Evolutionary conservation across 257 asterid genomes (phyloP), one percentile per base, ranked within the genome.

Genomic region (Petunia axillaris): DNA sequence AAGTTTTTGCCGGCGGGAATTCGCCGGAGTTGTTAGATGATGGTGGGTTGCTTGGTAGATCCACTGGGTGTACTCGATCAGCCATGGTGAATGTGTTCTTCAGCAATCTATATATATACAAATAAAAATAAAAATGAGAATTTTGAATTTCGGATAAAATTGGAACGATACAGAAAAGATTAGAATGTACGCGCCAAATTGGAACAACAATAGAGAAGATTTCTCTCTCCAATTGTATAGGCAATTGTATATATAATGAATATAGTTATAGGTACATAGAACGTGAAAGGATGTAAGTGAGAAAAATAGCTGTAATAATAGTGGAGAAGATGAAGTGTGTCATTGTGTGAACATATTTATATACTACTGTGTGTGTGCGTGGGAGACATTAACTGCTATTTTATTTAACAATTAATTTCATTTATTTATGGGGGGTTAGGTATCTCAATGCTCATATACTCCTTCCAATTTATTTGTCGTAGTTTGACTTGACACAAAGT

Each of bases 61-160:
- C 78, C 36, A 9, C 16, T 6, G 84, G 82, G 35, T 81, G 82
- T 15, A 82, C 82, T 38, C 82, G 68, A 38, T 82, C 85, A 6
- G 68, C 62, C 85, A 82, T 82, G 0, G 0, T 11, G 46, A 25
- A 25, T 0, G 54, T 50, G 10, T 38, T 11, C 11, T 6, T 64
- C 71, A 64, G 2, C 71, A 64, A 64, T 64, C 50, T 64, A 64
- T 5, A 16, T 5, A 16, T 8, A 71, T 50, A 8, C 53, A 4
- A 54, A n/a, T n/a, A 75, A 74, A 36, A 35, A 55, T 2, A 2
- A 16, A 55, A 55, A 55, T 55, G 60, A 55, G 25, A 55, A 55
- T 14, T 55, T 2, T 13, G 60, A 55, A 15, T 55, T 5, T 48
- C 1, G 6, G 8, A 3, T 2, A 4, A 48, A 5, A 48, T 6